Evolutionary conservation across 2,329 filamentous ascomycete species (phyloP), one percentile per base, ranked within the genome.

Genomic region (Nigrospora oryzae): DNA sequence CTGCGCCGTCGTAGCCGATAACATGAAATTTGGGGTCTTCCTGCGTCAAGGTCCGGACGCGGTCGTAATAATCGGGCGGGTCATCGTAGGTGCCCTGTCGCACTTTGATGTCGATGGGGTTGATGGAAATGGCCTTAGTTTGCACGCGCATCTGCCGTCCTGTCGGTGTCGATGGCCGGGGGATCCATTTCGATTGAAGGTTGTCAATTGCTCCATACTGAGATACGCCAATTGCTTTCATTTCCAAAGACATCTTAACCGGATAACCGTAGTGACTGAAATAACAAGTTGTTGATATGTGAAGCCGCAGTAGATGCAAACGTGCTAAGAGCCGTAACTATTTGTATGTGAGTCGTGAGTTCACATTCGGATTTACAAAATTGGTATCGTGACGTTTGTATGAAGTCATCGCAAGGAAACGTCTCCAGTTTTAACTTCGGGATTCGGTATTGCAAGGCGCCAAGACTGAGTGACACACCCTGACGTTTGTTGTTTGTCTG

Each of bases 1-100:
- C 69, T 3, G 68, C 59, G 6, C 62, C 68, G 44, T 72, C 67
- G 44, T 61, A 70, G 15, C 67, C 67, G 40, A 65, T 60, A 48
- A 71, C 63, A 37, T 70, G 66, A 40, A 61, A 58, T 40, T 53
- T 46, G 12, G 49, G 49, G 11, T 46, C 6, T 14, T 51, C 46
- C 36, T 49, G 42, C 12, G 48, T 56, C 13, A 56, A 43, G 12
- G 48, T 30, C 47, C 49, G 50, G 31, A 53, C 55, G 30, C 55
- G 58, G 12, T 61, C 51, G 50, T 63, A 67, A 53, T 63, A 67
- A 45, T 65, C 62, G 15, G 56, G 56, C 15, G 51, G 60, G 49
- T 66, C 63, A 30, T 67, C 64, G 49, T 66, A 67, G 11, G 51
- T 55, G 19, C 58, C 59, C 12, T 44, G 51, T 12, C 60, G 56